Base-by-base conservation (phyloP, 805 yeast species). In the Wickerhamiella dianesei region DNA sequence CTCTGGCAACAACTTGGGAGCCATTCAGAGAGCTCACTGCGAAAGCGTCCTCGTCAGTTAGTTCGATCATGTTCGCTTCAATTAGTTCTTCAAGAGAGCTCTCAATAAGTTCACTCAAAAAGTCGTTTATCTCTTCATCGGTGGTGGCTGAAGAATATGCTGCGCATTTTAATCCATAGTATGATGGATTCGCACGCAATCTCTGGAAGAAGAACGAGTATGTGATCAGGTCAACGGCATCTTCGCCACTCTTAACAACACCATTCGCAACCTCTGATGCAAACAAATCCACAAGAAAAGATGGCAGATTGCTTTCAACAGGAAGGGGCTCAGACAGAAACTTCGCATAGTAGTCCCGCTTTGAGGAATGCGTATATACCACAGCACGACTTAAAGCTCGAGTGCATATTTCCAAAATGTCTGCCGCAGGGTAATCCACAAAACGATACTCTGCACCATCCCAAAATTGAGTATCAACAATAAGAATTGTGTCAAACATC, bases 211-310 rank as follows among this genome's bases (percentile, higher is more conserved):
- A 82, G 55, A 79, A 82, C 0, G 95, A 74, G 59, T 75, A 84
- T 0, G 96, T 82, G 32, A 92, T 58, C 94, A 95, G 86, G 57
- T 89, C 96, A 49, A 92, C 75, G 56, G 94, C 84, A 54, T 82
- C 92, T 56, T 88, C 96, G 58, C 82, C 77, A 5, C 75, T 69
- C 41, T 68, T 71, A 48, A 89, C 73, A 13, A 78, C 68, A 2
- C 75, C 68, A 4, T 78, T 73, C 35, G 82, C 74, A n/a, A 87
- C 79, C 55, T 85, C 97, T 41, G 76, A 74, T 39, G 83, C 61
- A 35, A 89, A 71, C 0, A 75, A 70, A 59, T 92, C 96, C 49
- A 75, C 79, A 13, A 87, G 53, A 46, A 65, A 64, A 16, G 67
- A 63, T 47, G 73, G 73, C 52, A 87, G 58, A 54, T 72, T 75